These are phyloP conservation scores for Prunus campanulata DNA, from an alignment of 306 rosid species.

Conservation along the genomic window DNA sequence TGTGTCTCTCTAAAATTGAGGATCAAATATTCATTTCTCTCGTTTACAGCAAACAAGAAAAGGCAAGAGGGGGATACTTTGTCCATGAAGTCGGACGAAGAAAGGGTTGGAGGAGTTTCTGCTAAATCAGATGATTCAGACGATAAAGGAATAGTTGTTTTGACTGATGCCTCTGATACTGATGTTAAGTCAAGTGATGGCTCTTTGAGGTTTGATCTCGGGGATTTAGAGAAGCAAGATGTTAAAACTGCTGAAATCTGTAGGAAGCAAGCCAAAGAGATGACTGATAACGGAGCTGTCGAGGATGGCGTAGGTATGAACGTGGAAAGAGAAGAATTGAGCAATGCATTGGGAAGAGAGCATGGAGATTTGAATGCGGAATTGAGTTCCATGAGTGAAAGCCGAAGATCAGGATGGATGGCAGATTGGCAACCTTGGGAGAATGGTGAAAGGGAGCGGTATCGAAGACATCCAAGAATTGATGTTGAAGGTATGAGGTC, in stretches of 20 bases:
- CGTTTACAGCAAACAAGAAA: conserved; percentile 60
- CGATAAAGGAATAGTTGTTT: conserved; percentile 45
- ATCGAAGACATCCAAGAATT: conserved; percentile 37
- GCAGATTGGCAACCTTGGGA: conserved; percentile 57
- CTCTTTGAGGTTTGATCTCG: conserved; percentile 38
- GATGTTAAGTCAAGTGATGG: conserved; percentile 45
- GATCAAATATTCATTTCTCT: background rate
- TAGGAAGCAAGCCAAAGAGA: conserved; percentile 30
- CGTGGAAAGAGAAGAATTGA: conserved; percentile 37
- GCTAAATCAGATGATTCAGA: conserved; percentile 43
- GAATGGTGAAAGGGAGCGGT: conserved; percentile 42
- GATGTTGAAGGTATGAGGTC: conserved; percentile 62
- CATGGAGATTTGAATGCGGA: conserved; percentile 36
- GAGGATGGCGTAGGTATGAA: conserved; percentile 34
- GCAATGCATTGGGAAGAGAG: conserved; percentile 40
- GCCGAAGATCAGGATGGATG: conserved; percentile 39
- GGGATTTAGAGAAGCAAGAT: conserved; percentile 36
- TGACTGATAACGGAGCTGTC: conserved; percentile 31
- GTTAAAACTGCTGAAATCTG: conserved; percentile 29
- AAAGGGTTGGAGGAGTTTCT: conserved; percentile 41
- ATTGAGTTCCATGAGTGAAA: conserved; percentile 31
- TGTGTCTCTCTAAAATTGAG: background rate
- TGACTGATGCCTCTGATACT: conserved; percentile 48
- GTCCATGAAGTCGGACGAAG: conserved; percentile 68
- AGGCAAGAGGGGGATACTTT: conserved; percentile 53